These are phyloP conservation scores for Candolleomyces aberdarensis DNA, from an alignment of 768 basidiomycete genomes.

Conservation along the genomic window DNA sequence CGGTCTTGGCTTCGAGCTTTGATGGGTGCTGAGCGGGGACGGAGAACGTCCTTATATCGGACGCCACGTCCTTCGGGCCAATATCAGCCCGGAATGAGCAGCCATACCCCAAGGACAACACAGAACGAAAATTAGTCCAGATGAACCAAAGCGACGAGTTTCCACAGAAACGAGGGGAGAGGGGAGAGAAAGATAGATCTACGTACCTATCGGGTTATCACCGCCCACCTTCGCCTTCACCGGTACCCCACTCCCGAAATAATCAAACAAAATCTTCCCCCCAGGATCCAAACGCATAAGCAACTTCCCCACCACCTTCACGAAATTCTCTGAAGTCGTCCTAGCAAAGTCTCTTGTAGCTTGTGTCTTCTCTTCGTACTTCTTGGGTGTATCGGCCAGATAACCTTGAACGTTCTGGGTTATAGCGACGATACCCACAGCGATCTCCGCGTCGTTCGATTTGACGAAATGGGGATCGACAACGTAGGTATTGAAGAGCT, in stretches of 20 bases:
- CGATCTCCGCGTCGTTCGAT: constrained; percentile 65
- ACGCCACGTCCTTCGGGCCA: constrained; percentile 24
- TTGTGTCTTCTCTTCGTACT: constrained; percentile 39
- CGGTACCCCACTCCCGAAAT: background rate
- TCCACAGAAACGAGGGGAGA: background rate
- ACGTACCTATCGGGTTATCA: constrained; percentile 50
- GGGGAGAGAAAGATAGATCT: background rate
- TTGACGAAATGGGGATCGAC: constrained; percentile 63
- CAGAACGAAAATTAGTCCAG: background rate
- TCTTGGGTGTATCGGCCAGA: constrained; percentile 48
- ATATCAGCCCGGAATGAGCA: constrained; percentile 37
- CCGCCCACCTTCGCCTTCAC: constrained; percentile 22
- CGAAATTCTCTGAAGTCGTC: constrained; percentile 42
- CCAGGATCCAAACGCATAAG: constrained; percentile 28
- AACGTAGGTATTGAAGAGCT: constrained; percentile 49
- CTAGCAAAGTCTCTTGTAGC: constrained; percentile 18
- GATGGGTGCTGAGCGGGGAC: constrained; percentile 50
- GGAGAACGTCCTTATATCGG: constrained; percentile 40
- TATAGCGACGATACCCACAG: constrained; percentile 63
- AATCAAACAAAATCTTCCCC: constrained; percentile 33
- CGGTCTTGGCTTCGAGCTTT: constrained; percentile 61
- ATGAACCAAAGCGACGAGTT: background rate
- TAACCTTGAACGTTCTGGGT: constrained; percentile 58
- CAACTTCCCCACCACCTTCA: no score
- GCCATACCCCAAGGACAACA: background rate